These are phyloP conservation scores for Lachancea fermentati DNA, from an alignment of 805 yeast species.

Conservation along the genomic window DNA sequence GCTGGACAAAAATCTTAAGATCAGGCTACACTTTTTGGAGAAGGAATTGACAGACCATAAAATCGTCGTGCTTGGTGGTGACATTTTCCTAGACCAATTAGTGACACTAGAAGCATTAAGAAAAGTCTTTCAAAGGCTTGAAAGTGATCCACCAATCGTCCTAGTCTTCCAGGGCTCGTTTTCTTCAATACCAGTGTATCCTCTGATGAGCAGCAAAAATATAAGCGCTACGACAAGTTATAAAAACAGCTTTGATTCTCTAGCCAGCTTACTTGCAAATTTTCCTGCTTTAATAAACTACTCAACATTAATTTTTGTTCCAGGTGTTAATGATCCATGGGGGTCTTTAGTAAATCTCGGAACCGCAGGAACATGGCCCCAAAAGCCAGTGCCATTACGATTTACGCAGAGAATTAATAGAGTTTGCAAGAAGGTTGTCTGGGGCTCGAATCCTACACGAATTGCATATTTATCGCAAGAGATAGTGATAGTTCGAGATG, in stretches of 20 bases:
- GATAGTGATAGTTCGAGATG: conserved; percentile 67
- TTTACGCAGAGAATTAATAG: conserved; percentile 66
- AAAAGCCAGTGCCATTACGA: conserved; percentile 59
- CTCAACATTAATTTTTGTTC: conserved; percentile 65
- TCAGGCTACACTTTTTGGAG: conserved; percentile 52
- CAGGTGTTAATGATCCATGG: conserved; percentile 96
- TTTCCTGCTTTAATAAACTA: conserved; percentile 32
- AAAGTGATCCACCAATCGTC: conserved; percentile 56
- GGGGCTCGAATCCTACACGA: conserved; percentile 75
- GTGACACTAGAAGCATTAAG: conserved; percentile 56
- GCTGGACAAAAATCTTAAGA: conserved; percentile 54
- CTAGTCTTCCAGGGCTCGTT: conserved; percentile 84
- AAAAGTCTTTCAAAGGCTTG: conserved; percentile 53
- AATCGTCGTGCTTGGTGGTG: conserved; percentile 68
- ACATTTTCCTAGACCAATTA: conserved; percentile 58
- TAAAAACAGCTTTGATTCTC: conserved; percentile 63
- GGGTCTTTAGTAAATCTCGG: conserved; percentile 64
- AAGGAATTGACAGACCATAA: conserved; percentile 49
- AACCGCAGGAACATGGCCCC: conserved; percentile 62
- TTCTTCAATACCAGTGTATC: conserved; percentile 54
- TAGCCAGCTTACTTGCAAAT: conserved; percentile 59
- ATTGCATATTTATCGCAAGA: conserved; percentile 81
- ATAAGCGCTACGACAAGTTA: conserved; percentile 49
- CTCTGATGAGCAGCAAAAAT: conserved; percentile 47
- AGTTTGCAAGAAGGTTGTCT: conserved; percentile 46